Evolutionary conservation across 805 yeast genomes (phyloP).

Genomic region (Candida tammaniensis): DNA sequence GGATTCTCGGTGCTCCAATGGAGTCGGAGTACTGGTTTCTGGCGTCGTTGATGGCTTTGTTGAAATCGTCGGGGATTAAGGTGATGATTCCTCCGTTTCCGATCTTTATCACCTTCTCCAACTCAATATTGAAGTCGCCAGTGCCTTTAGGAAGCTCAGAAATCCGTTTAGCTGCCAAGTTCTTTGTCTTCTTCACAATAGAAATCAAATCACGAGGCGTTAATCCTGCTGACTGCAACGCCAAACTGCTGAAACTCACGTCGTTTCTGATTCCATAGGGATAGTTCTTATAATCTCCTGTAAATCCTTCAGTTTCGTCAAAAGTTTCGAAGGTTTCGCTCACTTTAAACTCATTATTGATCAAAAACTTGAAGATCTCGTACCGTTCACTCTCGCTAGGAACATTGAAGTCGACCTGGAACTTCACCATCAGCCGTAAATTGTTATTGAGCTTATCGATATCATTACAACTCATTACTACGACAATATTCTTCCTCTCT

Average conservation of each 20-base stretch:
- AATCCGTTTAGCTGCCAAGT: constrained; percentile 51
- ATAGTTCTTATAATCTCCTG: constrained; percentile 13
- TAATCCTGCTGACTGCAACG: constrained; percentile 89
- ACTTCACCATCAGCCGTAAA: constrained; percentile 66
- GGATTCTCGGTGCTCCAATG: constrained; percentile 95
- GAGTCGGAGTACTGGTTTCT: constrained; percentile 88
- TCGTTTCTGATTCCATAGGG: constrained; percentile 33
- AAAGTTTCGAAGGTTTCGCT: constrained; percentile 4
- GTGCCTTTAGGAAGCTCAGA: constrained; percentile 25
- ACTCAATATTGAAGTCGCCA: constrained; percentile 2
- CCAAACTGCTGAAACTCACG: constrained; percentile 54
- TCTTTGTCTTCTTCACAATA: constrained; percentile 64
- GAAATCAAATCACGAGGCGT: constrained; percentile 79
- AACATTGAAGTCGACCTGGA: constrained; percentile 72
- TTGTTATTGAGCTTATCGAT: constrained; percentile 65
- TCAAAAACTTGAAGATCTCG: constrained; percentile 55
- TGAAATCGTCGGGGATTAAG: constrained; percentile 60
- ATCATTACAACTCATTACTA: constrained; percentile 68
- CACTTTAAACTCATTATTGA: constrained; percentile 18
- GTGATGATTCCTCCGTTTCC: constrained; percentile 55
- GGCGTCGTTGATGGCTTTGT: constrained; percentile 71
- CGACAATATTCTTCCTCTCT: constrained; percentile 38
- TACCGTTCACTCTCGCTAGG: constrained; percentile 77
- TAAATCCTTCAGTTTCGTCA: constrained; percentile 20
- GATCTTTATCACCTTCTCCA: constrained; percentile 31